Evolutionary conservation across 1,139 yeast genomes (phyloP), one percentile per base, ranked within the genome.

Genomic region (Candida sp.): DNA sequence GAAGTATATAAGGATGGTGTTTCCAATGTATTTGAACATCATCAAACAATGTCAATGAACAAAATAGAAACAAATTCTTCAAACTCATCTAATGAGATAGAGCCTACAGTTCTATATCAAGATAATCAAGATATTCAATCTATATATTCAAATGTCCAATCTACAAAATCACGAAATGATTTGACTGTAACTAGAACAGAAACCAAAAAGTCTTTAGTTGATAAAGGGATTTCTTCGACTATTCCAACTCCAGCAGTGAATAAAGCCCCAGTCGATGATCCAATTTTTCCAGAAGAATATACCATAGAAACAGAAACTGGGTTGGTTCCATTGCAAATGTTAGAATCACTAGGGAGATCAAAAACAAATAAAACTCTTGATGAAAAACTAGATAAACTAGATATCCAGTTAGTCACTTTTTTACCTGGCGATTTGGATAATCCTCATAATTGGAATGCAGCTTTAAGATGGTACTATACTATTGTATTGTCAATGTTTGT

Each of bases 211-310:
- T 81, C 93, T 1, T 66, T 87, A 43, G 77, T 73, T 42, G 83
- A 80, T 7, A 67, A 77, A 56, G 95, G 95, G 42, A 52, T 87
- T 21, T 68, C 78, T 3, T 61, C 73, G 15, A 69, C 66, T 4
- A 67, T 76, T 2, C 85, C 87, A 5, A 55, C 63, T 21, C 79
- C 82, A 1, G 88, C 81, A 50, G 62, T 78, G 40, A 82, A 79
- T 53, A 79, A 80, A 44, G 91, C 95, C 2, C 77, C 80, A 7
- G 75, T 79, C 8, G 74, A 72, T 41, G 70, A 76, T 49, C 83
- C 91, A 5, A 84, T 88, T 38, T 89, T 89, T 73, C 97, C 97
- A 11, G 97, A 89, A 70, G 96, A 89, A 63, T 89, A 87, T 62
- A 85, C 90, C 6, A 55, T 89, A 59, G 97, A 89, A 69, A 89